phyloP scores from a whole-genome alignment of 176 grass and related monocot species.

The Tuctoria greenei region DNA sequence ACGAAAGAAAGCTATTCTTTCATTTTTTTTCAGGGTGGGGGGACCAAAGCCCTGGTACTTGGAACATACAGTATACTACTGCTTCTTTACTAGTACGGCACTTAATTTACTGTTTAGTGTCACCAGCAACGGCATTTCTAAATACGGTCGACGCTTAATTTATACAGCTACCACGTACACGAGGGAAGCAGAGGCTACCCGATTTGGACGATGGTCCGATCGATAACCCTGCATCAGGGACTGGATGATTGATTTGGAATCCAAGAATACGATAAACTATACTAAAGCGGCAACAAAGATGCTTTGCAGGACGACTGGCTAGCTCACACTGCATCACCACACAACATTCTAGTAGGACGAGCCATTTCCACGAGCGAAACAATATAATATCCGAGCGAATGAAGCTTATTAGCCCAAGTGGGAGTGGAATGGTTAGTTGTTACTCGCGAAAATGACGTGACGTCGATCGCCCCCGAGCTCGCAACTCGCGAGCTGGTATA shows the following conservation, averaged over 20 bases:
- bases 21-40: not conserved
- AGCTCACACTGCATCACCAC: slow-evolving; percentile 28
- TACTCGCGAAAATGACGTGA: slow-evolving; percentile 39
- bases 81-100: not conserved
- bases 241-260: slow-evolving; percentile 32
- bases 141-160: slow-evolving; percentile 31
- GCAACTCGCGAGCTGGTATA: slow-evolving; percentile 44
- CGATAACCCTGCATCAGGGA: not conserved
- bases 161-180: slow-evolving; percentile 15
- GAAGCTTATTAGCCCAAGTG: slow-evolving; percentile 37
- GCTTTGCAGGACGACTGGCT: slow-evolving; percentile 13
- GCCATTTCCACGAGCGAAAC: not conserved
- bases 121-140: slow-evolving; percentile 21
- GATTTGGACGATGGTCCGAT: not conserved
- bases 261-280: slow-evolving; percentile 20
- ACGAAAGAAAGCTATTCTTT: not conserved
- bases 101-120: not conserved
- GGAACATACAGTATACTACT: not conserved
- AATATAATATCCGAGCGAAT: slow-evolving; percentile 21
- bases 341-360: slow-evolving; percentile 47
- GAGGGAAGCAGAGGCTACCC: not conserved
- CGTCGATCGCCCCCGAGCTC: slow-evolving; percentile 27
- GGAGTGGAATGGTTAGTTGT: slow-evolving; percentile 49
- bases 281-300: slow-evolving; percentile 33
- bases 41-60: too few species aligned